phyloP scores from a whole-genome alignment of 2,329 filamentous ascomycete species.

The Lecanicillium sp. region DNA sequence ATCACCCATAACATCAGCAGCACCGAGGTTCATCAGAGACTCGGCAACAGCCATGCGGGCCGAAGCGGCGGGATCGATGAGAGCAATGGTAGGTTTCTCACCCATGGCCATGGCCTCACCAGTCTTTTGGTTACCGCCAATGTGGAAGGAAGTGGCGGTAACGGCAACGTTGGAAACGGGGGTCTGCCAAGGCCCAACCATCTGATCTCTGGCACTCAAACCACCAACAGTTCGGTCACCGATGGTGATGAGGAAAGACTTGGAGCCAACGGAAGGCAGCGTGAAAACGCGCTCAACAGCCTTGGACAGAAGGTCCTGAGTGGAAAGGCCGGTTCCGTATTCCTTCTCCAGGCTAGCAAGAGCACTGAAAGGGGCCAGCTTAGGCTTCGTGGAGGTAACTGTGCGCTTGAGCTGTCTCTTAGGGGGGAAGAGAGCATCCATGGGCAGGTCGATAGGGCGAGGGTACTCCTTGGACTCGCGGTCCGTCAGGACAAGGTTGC shows the following conservation, averaged over 20 bases:
- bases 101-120: slow-evolving; percentile 99
- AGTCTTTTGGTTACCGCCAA: slow-evolving; percentile 59
- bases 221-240: slow-evolving; percentile 89
- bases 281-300: slow-evolving; percentile 77
- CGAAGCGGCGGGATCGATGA: slow-evolving; percentile 85
- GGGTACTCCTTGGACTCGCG: slow-evolving; percentile 69
- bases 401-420: slow-evolving; percentile 73
- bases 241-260: slow-evolving; percentile 95
- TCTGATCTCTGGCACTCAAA: slow-evolving; percentile 82
- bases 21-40: slow-evolving; percentile 86
- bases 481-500: slow-evolving; percentile 75
- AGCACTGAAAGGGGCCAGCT: slow-evolving; percentile 67
- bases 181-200: slow-evolving; percentile 94
- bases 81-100: slow-evolving; percentile 79
- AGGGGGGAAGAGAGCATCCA: slow-evolving; percentile 83
- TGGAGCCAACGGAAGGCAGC: slow-evolving; percentile 88
- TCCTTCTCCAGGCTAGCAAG: slow-evolving; percentile 57
- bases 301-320: slow-evolving; percentile 51
- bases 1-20: slow-evolving; percentile 63
- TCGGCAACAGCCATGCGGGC: slow-evolving; percentile 96
- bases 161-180: slow-evolving; percentile 93
- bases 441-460: slow-evolving; percentile 79
- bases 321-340: slow-evolving; percentile 44
- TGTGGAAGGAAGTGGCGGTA: slow-evolving; percentile 72
- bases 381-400: slow-evolving; percentile 63